phyloP scores from a whole-genome alignment of 805 yeast species.

The Hermanozyma aechmeae region DNA sequence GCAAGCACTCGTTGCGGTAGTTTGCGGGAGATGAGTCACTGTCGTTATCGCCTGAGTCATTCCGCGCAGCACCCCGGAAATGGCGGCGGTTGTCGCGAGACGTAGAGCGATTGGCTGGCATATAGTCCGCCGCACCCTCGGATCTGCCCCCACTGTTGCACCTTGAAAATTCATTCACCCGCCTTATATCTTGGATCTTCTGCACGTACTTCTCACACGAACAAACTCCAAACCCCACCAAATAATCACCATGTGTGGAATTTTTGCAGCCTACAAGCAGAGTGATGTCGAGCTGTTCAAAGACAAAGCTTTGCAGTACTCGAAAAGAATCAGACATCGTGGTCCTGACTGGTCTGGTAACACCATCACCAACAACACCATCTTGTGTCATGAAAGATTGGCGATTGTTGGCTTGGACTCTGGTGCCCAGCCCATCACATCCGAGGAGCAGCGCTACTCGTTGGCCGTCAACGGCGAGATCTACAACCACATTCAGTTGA shows the following conservation, averaged over 20 bases:
- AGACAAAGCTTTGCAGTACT: slow-evolving; percentile 77
- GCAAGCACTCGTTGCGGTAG: too few species aligned
- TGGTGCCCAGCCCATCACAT: slow-evolving; percentile 96
- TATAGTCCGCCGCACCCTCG: too few species aligned
- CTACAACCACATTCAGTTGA: slow-evolving; percentile 87
- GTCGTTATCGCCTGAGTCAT: too few species aligned
- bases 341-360: slow-evolving; percentile 99
- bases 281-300: slow-evolving; percentile 75
- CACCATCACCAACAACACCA: slow-evolving; percentile 62
- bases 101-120: too few species aligned
- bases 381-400: slow-evolving; percentile 89
- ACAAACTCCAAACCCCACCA: not conserved
- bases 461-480: slow-evolving; percentile 96
- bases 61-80: too few species aligned
- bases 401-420: slow-evolving; percentile 96
- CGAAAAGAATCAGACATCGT: slow-evolving; percentile 94
- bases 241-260: slow-evolving; percentile 76
- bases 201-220: not conserved
- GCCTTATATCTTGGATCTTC: too few species aligned
- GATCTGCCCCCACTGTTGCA: too few species aligned
- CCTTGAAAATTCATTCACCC: too few species aligned
- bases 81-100: too few species aligned
- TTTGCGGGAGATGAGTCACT: too few species aligned
- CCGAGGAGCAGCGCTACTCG: slow-evolving; percentile 61
- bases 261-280: slow-evolving; percentile 84